Percentiles rank a stretch among this genome's conserved stretches.
These are phyloP conservation scores for Morella rubra DNA, from an alignment of 306 rosid genomes.

Conservation along the genomic window DNA sequence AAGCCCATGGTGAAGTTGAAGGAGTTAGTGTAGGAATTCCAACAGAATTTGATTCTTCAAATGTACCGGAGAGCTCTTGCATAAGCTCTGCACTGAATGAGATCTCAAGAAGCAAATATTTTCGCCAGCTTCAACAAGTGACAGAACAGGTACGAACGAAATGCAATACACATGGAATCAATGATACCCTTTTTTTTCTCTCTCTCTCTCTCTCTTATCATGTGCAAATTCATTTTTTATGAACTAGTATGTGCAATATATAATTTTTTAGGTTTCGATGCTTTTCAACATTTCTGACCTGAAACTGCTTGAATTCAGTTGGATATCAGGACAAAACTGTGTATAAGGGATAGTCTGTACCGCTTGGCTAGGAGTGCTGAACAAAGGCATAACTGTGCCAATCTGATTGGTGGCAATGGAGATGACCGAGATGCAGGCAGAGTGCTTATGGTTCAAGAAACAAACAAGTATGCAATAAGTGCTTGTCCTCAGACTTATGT, in stretches of 20 bases:
- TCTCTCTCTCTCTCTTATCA: background rate
- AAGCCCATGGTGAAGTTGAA: slow-evolving; percentile 61
- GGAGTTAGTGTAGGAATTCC: slow-evolving; percentile 51
- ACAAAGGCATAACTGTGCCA: slow-evolving; percentile 57
- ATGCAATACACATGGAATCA: no score
- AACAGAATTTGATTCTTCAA: slow-evolving; percentile 58
- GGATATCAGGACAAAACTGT: slow-evolving; percentile 73
- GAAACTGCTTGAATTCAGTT: slow-evolving; percentile 49
- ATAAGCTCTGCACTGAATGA: slow-evolving; percentile 48
- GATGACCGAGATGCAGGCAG: slow-evolving; percentile 49
- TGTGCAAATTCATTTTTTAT: background rate
- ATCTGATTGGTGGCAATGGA: slow-evolving; percentile 34
- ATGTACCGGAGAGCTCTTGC: slow-evolving; percentile 58
- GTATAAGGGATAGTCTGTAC: slow-evolving; percentile 88
- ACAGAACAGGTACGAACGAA: slow-evolving; percentile 65
- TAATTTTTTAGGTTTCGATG: no score
- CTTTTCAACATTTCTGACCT: background rate
- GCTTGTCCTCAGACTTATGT: background rate
- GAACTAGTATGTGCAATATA: background rate
- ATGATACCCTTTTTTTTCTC: background rate
- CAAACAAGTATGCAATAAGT: slow-evolving; percentile 48
- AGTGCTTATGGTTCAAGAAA: slow-evolving; percentile 41
- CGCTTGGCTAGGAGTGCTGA: slow-evolving; percentile 93
- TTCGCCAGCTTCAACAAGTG: slow-evolving; percentile 68
- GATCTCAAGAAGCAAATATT: slow-evolving; percentile 59